phyloP scores from a whole-genome alignment of 1,284 basidiomycete species.

The Leucocoprinus gongylophorus region DNA sequence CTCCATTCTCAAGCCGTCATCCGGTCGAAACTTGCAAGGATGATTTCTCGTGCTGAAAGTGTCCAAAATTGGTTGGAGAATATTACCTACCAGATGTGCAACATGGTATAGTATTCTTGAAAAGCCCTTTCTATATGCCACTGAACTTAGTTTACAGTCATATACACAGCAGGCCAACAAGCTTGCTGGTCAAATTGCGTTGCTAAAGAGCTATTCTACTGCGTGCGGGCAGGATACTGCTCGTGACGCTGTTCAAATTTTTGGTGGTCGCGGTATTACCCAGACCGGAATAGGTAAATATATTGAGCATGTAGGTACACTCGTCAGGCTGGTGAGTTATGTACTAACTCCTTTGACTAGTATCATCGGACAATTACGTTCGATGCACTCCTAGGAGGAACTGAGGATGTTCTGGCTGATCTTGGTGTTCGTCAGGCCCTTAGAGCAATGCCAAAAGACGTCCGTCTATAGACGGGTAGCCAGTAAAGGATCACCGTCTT shows the following conservation, averaged over 20 bases:
- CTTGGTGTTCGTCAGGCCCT: constrained; percentile 61
- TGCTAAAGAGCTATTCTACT: constrained; percentile 61
- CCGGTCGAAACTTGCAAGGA: constrained; percentile 75
- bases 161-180: constrained; percentile 38
- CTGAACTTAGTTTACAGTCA: constrained; percentile 20
- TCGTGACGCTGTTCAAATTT: constrained; percentile 60
- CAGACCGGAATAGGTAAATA: constrained; percentile 58
- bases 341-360: background rate
- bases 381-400: constrained; percentile 52
- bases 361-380: constrained; percentile 46
- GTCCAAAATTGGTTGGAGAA: constrained; percentile 82
- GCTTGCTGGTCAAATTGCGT: constrained; percentile 56
- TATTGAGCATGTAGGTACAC: constrained; percentile 41
- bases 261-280: constrained; percentile 62
- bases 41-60: constrained; percentile 70
- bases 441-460: constrained; percentile 52
- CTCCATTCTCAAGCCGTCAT: constrained; percentile 83
- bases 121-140: background rate
- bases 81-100: constrained; percentile 84
- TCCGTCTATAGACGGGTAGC: constrained; percentile 35
- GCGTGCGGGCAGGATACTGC: constrained; percentile 53
- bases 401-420: constrained; percentile 60
- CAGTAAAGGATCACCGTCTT: background rate
- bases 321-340: background rate
- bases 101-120: constrained; percentile 51